These are phyloP conservation scores for Xylariaceae sp. DNA, from an alignment of 2,329 filamentous ascomycete genomes.

Conservation along the genomic window DNA sequence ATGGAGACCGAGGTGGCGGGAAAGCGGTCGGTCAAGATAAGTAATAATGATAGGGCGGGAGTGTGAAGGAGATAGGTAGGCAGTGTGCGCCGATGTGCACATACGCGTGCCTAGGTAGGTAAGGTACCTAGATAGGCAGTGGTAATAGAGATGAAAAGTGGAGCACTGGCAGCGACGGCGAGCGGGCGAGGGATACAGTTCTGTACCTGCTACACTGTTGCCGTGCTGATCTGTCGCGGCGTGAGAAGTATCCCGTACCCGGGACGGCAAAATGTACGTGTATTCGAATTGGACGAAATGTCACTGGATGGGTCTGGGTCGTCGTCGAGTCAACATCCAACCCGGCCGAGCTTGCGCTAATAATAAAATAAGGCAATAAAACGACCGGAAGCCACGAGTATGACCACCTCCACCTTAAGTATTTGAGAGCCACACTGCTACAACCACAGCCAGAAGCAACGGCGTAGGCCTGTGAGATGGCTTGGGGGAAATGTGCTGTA, in stretches of 20 bases:
- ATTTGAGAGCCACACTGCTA: background rate
- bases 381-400: background rate
- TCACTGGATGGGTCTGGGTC: too few relatives aligned
- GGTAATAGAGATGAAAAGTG: background rate
- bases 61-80: background rate
- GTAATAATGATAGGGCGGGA: background rate
- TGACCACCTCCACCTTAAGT: background rate
- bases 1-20: slow-evolving; percentile 10
- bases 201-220: background rate
- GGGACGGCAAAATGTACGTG: too few relatives aligned
- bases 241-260: background rate
- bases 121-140: background rate
- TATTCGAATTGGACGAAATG: too few relatives aligned
- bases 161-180: background rate
- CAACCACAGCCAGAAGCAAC: background rate
- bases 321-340: background rate
- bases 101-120: background rate
- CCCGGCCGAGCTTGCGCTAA: background rate
- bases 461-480: background rate
- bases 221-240: background rate
- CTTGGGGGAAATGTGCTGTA: slow-evolving; percentile 1
- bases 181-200: background rate
- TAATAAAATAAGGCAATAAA: too few relatives aligned
- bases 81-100: background rate
- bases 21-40: background rate